These are phyloP conservation scores for Penicillium mononematosum DNA, from an alignment of 495 filamentous ascomycete species.

Conservation along the genomic window DNA sequence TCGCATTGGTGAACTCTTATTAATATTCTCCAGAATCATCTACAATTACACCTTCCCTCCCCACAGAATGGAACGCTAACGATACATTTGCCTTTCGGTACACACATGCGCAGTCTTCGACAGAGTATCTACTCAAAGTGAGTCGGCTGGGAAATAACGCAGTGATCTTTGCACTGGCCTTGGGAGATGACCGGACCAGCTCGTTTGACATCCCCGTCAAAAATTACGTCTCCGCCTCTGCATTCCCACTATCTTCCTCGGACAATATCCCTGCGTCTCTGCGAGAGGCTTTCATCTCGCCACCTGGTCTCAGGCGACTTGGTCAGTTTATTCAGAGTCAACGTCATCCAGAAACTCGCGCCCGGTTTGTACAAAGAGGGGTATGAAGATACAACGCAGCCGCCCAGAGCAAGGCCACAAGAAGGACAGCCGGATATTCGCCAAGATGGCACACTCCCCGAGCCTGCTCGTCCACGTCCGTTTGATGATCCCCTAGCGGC, in stretches of 20 bases:
- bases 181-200: constrained; percentile 77
- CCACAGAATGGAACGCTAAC: constrained; percentile 72
- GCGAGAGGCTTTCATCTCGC: constrained; percentile 70
- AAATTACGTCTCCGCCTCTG: constrained; percentile 70
- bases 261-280: constrained; percentile 48
- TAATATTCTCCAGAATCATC: constrained; percentile 42
- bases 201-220: constrained; percentile 71
- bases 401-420: constrained; percentile 29
- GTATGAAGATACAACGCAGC: constrained; percentile 58
- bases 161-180: constrained; percentile 73
- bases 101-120: constrained; percentile 81
- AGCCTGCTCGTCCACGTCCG: constrained; percentile 63
- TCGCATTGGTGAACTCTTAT: constrained; percentile 9
- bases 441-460: constrained; percentile 50
- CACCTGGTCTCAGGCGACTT: constrained; percentile 65
- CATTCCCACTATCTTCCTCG: constrained; percentile 52
- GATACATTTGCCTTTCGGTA: constrained; percentile 79
- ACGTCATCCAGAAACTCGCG: constrained; percentile 76
- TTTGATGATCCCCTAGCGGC: constrained; percentile 67
- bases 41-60: constrained; percentile 59
- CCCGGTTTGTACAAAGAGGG: constrained; percentile 73
- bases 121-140: constrained; percentile 79
- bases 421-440: constrained; percentile 48
- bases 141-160: constrained; percentile 80
- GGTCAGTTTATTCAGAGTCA: constrained; percentile 64